Percentiles rank a stretch among this genome's conserved stretches.
phyloP scores from a whole-genome alignment of 1,139 yeast genomes.

The Debaryomyces coudertii region DNA sequence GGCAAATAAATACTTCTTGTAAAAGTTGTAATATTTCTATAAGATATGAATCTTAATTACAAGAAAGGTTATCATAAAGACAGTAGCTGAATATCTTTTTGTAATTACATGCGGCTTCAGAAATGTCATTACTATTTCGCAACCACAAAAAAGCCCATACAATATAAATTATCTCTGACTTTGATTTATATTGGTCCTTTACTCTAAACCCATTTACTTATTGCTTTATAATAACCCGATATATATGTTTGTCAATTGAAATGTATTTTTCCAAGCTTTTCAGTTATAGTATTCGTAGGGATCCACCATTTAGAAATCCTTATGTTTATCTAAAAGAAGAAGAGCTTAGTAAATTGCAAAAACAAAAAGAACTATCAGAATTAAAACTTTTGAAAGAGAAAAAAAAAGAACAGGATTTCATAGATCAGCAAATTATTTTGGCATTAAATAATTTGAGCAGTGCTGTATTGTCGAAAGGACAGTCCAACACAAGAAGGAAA shows the following conservation, averaged over 20 bases:
- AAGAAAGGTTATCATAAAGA: neutral
- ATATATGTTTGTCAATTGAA: neutral
- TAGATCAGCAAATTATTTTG: neutral
- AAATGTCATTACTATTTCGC: neutral
- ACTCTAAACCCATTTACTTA: neutral
- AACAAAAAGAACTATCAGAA: neutral
- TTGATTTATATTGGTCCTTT: neutral
- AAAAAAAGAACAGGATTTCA: neutral
- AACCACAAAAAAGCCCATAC: constrained; percentile 1
- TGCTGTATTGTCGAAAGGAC: neutral
- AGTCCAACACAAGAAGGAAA: neutral
- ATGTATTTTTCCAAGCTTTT: constrained; percentile 1
- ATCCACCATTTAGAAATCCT: constrained; percentile 9
- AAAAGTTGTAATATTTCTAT: neutral
- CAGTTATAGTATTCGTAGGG: neutral
- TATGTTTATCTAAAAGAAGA: constrained; percentile 10
- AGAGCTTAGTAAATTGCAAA: constrained; percentile 1
- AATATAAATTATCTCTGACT: neutral
- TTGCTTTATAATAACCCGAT: no score
- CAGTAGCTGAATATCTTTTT: neutral
- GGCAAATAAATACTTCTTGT: no score
- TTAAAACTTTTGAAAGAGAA: neutral
- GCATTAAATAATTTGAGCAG: constrained; percentile 2
- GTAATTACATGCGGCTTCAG: neutral
- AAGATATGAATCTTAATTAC: neutral